Evolutionary conservation across 495 filamentous ascomycete genomes (phyloP), one percentile per base, ranked within the genome.

Genomic region (Geopyxis carbonaria): DNA sequence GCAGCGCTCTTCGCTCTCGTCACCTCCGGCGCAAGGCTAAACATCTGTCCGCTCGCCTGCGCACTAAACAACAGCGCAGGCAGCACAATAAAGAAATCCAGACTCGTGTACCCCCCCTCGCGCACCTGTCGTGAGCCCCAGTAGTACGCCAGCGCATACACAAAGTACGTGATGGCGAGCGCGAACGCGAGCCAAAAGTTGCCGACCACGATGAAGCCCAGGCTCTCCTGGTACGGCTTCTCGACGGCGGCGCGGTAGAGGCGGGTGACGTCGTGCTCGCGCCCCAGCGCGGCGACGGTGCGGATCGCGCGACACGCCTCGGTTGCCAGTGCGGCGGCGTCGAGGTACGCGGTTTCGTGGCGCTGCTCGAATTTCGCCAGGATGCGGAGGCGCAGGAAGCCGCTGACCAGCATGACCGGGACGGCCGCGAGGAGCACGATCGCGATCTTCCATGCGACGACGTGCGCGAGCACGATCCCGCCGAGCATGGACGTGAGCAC

Each of bases 101-200:
- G 61, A 19, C 64, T 65, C 0, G 64, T 63, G 42, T 77, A 77
- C 14, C 63, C 44, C 0, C 73, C 72, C 28, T 61, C 53, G 11
- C 65, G 58, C 15, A 79, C 66, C 41, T 70, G 65, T 23, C 58
- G 61, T 0, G 69, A 63, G 3, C 73, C 74, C 65, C 75, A 80
- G 68, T 73, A 78, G 53, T 78, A 79, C 0, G 73, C 73, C 16
- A 80, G 56, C 0, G 72, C 74, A 50, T 74, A 73, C 10, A 78
- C 55, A 30, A 64, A 62, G 37, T 65, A 63, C 3, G 64, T 61
- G 21, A 68, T 58, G 1, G 63, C 51, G 4, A 61, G 45, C 7
- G 64, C 55, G 14, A 67, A 37, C 1, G 63, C 57, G 5, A 64
- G 38, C 37, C 62, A 59, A 15, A 67, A 39, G 44, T 63, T 68